Evolutionary conservation across 2,329 filamentous ascomycete genomes (phyloP).

Genomic region (Neofusicoccum parvum): DNA sequence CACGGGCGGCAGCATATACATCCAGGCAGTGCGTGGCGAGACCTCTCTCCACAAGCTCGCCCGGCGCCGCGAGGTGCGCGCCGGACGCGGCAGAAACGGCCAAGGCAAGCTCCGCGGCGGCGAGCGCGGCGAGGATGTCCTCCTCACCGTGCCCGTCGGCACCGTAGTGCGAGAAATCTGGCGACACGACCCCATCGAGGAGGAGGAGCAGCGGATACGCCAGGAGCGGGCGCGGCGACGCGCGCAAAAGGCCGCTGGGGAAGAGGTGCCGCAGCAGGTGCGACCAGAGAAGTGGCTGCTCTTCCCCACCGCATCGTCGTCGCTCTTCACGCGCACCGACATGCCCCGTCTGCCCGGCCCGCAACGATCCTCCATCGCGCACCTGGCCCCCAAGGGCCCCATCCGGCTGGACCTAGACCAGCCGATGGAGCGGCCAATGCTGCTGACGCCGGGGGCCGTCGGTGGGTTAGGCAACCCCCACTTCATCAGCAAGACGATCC

Average conservation of each 20-base stretch:
- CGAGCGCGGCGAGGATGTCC: conserved; percentile 78
- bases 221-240: conserved; percentile 28
- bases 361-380: conserved; percentile 59
- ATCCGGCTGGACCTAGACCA: conserved; percentile 62
- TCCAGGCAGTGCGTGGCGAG: conserved; percentile 88
- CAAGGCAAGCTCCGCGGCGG: conserved; percentile 75
- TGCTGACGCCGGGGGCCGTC: conserved; percentile 84
- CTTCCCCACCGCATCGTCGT: conserved; percentile 76
- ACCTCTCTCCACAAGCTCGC: conserved; percentile 92
- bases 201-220: conserved; percentile 51
- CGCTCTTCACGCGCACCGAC: conserved; percentile 64
- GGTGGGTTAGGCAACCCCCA: conserved; percentile 93
- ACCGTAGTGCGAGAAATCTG: conserved; percentile 85
- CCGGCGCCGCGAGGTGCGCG: conserved; percentile 72
- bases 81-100: conserved; percentile 74
- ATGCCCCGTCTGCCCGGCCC: conserved; percentile 61
- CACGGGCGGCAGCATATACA: conserved; percentile 87
- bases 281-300: conserved; percentile 78
- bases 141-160: conserved; percentile 89
- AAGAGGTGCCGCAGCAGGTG: conserved; percentile 35
- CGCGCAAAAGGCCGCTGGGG: conserved; percentile 33
- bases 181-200: conserved; percentile 73
- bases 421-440: conserved; percentile 78
- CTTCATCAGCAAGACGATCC: conserved; percentile 75
- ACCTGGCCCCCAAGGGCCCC: conserved; percentile 71